Evolutionary conservation across 116 monocot species (phyloP), one percentile per base, ranked within the genome.

Genomic region (Papilionanthe hybrid): DNA sequence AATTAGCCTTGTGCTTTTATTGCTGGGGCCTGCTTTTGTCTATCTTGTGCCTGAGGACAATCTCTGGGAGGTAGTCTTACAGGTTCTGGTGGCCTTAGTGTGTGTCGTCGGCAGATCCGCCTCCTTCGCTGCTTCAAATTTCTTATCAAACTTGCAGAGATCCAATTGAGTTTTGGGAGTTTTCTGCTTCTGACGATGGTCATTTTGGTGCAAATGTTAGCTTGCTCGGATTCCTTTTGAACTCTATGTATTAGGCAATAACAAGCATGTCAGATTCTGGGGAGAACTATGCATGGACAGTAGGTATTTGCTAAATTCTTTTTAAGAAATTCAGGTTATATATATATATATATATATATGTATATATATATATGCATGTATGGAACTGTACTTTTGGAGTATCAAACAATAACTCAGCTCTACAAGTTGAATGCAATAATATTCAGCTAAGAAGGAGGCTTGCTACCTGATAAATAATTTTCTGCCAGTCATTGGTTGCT

Each of bases 41-140:
- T 91, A 84, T 71, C 20, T 91, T 4, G 93, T 95, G 75, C 95
- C 95, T 0, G 95, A 93, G 79, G 84, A 92, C 2, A 82, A 89
- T 32, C 83, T 84, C 1, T 7, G 84, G 83, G 87, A 95, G 81
- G 87, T 93, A 17, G 90, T 66, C 6, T 27, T 91, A 85, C 93
- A 96, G 89, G 83, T 80, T n/a, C 49, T 82, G 1, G 90, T 96
- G 9, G 93, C 90, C 12, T 65, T 82, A 45, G 79, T 83, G 13
- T 77, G 86, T 60, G 90, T 93, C 1, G 41, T 91, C n/a, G 96
- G 93, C 22, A 93, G 96, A 82, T 87, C 96, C 4, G 90, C 93
- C 10, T 91, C 91, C 11, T 93, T 96, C 75, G 93, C 91, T 72
- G 93, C 93, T 4, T 93, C 90, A 18, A 91, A 77, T 78, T 93